These are phyloP conservation scores for Blastocrithidia nonstop DNA, from an alignment of 208 protist species.

Conservation along the genomic window DNA sequence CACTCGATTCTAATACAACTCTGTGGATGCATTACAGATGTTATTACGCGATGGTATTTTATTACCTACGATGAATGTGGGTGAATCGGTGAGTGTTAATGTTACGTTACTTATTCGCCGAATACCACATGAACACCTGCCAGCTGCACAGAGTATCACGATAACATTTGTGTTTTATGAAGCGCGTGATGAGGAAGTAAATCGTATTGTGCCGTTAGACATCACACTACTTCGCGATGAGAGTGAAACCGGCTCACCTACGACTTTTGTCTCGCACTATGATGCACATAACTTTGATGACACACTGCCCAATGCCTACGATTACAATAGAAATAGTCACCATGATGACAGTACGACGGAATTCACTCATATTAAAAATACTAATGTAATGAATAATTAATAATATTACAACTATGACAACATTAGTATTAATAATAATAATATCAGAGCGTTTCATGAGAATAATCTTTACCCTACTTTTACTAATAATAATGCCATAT, in stretches of 20 bases:
- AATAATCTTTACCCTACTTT: too few relatives aligned
- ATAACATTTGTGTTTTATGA: conserved; percentile 70
- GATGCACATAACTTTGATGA: not conserved
- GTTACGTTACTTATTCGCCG: conserved; percentile 38
- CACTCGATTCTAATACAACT: conserved; percentile 13
- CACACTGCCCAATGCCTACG: not conserved
- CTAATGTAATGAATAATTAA: too few relatives aligned
- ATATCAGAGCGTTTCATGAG: too few relatives aligned
- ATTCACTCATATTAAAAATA: too few relatives aligned
- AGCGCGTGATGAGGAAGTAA: conserved; percentile 64
- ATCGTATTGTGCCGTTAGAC: conserved; percentile 65
- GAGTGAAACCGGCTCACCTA: conserved; percentile 14
- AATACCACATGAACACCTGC: conserved; percentile 8
- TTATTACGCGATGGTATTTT: conserved; percentile 46
- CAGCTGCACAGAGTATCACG: conserved; percentile 45
- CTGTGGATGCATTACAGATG: conserved; percentile 25
- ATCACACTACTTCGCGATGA: conserved; percentile 49
- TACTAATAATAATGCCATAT: too few relatives aligned
- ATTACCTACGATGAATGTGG: conserved; percentile 55
- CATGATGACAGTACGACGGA: too few relatives aligned
- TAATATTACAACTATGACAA: too few relatives aligned
- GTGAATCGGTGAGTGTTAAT: conserved; percentile 51
- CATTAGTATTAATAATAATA: too few relatives aligned
- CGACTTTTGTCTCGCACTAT: not conserved
- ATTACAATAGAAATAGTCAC: too few relatives aligned